These are phyloP conservation scores for Suillus placidus DNA, from an alignment of 768 basidiomycete species.

Conservation along the genomic window DNA sequence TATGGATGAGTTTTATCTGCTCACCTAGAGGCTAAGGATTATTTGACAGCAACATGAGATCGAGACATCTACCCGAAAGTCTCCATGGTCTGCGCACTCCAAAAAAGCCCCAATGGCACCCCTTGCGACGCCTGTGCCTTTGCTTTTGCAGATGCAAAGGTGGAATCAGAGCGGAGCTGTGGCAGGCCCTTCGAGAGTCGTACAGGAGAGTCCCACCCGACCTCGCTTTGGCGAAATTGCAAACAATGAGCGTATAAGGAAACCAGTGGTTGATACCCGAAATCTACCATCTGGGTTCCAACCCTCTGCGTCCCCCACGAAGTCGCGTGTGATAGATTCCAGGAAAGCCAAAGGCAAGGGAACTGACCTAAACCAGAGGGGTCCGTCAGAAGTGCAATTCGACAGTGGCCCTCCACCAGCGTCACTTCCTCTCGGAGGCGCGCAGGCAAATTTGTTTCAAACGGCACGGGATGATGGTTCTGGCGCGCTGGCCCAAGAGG, in stretches of 20 bases:
- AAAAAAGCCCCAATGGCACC: constrained; percentile 41
- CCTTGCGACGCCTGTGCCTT: constrained; percentile 43
- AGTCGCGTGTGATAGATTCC: not conserved
- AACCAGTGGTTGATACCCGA: constrained; percentile 18
- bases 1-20: constrained; percentile 32
- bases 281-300: constrained; percentile 33
- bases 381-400: not conserved
- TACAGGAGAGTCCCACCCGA: constrained; percentile 42
- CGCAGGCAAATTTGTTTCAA: constrained; percentile 15
- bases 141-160: constrained; percentile 43
- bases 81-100: constrained; percentile 47
- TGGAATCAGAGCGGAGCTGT: constrained; percentile 32
- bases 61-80: constrained; percentile 57
- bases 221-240: constrained; percentile 37
- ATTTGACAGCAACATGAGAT: constrained; percentile 64
- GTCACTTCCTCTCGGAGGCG: constrained; percentile 30
- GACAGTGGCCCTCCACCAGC: constrained; percentile 9
- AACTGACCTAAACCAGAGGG: not conserved
- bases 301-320: constrained; percentile 21
- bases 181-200: constrained; percentile 31
- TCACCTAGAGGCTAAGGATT: constrained; percentile 16
- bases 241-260: constrained; percentile 27
- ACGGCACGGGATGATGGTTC: constrained; percentile 26
- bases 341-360: constrained; percentile 24
- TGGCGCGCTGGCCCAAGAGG: constrained; percentile 18